Evolutionary conservation across 2,329 filamentous ascomycete species (phyloP), one percentile per base, ranked within the genome.

Genomic region (Hortaea sp.): DNA sequence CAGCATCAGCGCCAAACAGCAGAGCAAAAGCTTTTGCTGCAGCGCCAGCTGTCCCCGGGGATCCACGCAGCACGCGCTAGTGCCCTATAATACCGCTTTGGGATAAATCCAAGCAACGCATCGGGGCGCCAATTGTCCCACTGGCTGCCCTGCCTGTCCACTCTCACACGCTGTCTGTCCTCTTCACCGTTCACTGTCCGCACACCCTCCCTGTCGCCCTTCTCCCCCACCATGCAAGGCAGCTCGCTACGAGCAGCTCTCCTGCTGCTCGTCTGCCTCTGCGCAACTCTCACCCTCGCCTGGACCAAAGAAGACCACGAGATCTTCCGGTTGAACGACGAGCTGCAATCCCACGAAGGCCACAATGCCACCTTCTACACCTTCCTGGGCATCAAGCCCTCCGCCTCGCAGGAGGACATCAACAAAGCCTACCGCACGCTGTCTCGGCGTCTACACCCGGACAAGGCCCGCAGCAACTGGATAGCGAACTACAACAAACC

Each of bases 251-350:
- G 81, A 56, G 69, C 85, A 57, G 75, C 83, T 44, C 6, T 49
- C 6, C 60, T 90, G 55, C 74, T 85, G 49, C 68, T 86, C 66
- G 78, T 79, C 69, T 69, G 84, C 57, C 68, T 88, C 54, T n/a
- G n/a, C 32, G 9, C 78, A 7, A 9, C 13, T 7, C 40, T 47
- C 5, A 27, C 20, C 49, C 77, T 81, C 42, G 86, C 86, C 41
- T 95, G 88, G 87, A 81, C 79, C 47, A 92, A 92, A 68, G 87
- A 94, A 76, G 92, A 98, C 69, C 88, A 94, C 64, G 92, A 98
- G 70, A 97, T 98, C 71, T 98, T 98, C 73, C 85, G 88, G 58
- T 76, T 98, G 52, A 84, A 84, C 62, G 88, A 95, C 70, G 92
- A 97, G 65, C 78, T 98, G 46, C 71, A 78, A 50, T 69, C 79